phyloP scores from a whole-genome alignment of 2,329 filamentous ascomycete species.

The Verticillium klebahnii region DNA sequence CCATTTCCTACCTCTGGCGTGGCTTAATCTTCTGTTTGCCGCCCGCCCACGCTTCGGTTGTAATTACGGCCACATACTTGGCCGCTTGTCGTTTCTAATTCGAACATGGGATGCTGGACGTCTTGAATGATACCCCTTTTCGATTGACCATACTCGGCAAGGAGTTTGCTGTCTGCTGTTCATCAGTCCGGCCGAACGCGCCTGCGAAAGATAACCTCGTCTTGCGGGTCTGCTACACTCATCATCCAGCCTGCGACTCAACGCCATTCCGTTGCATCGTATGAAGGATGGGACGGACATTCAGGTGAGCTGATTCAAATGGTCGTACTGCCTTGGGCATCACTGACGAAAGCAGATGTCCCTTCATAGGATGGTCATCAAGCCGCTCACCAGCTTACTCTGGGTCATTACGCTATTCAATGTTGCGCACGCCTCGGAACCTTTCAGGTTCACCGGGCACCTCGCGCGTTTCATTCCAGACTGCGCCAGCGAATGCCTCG shows the following conservation, averaged over 20 bases:
- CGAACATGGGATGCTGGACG: constrained; percentile 2
- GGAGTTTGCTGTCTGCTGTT: background rate
- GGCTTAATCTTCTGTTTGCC: constrained; percentile 3
- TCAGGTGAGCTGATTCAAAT: constrained; percentile 4
- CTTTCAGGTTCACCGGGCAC: constrained; percentile 28
- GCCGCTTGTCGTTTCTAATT: background rate
- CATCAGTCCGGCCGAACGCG: background rate
- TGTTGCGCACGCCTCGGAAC: constrained; percentile 18
- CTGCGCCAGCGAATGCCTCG: constrained; percentile 59
- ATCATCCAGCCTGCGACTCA: background rate
- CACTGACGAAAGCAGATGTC: constrained; percentile 29
- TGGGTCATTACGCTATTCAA: constrained; percentile 24
- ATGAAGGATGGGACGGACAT: constrained; percentile 15
- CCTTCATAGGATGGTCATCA: constrained; percentile 37
- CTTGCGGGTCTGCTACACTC: background rate
- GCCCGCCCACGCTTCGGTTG: background rate
- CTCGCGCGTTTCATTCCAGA: constrained; percentile 43
- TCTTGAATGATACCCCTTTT: constrained; percentile 1
- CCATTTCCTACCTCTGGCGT: constrained; percentile 1
- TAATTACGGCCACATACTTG: background rate
- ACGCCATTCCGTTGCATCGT: constrained; percentile 3
- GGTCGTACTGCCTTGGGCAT: background rate
- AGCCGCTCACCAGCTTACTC: constrained; percentile 23
- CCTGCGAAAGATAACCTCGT: background rate
- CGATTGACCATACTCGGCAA: background rate